These are phyloP conservation scores for Pythium utonaiense DNA, from an alignment of 352 stramenopile species.

Conservation along the genomic window DNA sequence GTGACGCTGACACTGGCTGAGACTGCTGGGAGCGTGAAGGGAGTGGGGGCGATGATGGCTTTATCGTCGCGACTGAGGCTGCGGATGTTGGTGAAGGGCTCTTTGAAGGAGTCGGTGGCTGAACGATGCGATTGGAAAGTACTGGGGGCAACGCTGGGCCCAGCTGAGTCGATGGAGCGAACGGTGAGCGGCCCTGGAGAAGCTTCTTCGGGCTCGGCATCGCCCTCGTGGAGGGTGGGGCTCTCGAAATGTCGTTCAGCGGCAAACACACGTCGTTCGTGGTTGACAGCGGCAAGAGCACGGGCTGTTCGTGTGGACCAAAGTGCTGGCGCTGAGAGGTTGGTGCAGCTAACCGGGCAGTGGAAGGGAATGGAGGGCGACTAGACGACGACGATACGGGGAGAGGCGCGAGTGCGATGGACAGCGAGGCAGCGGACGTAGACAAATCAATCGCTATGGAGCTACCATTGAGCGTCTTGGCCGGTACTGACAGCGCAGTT, in stretches of 20 bases:
- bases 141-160: background rate
- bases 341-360: background rate
- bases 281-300: background rate
- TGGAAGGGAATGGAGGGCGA: background rate
- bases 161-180: constrained; percentile 1
- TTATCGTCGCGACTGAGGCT: background rate
- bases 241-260: background rate
- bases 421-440: background rate
- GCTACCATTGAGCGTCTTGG: background rate
- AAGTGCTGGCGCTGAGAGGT: background rate
- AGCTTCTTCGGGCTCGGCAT: constrained; percentile 10
- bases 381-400: background rate
- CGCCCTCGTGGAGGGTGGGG: background rate
- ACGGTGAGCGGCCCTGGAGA: background rate
- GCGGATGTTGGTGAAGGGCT: background rate
- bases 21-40: background rate
- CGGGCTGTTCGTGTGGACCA: background rate
- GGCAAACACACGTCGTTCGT: constrained; percentile 14
- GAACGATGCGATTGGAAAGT: background rate
- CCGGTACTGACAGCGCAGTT: background rate
- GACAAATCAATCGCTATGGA: background rate
- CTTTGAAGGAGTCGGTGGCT: no score
- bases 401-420: constrained; percentile 14
- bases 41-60: background rate
- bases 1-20: no score